Conservation (phyloP, 805 yeast species). For the Debaryomyces tyrocola region DNA sequence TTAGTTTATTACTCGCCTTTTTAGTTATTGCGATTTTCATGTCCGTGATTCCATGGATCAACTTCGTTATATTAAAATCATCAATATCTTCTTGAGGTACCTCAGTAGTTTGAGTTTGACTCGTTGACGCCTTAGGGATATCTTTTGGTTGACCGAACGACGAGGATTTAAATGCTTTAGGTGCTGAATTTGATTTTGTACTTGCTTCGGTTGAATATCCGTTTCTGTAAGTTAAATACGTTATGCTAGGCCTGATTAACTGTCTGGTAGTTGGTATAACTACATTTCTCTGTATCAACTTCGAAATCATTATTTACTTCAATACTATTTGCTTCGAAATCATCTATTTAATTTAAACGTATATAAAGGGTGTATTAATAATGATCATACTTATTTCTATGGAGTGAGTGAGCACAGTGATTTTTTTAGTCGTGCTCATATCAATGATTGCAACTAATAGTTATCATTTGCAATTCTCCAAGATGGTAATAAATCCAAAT, state of each 20-base stretch:
- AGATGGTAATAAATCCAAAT: conserved; percentile 38
- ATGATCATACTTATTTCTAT: neutral
- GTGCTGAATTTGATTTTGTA: conserved; percentile 2
- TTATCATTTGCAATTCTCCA: conserved; percentile 45
- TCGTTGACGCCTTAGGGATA: conserved; percentile 7
- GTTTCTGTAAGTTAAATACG: neutral
- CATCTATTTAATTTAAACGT: neutral
- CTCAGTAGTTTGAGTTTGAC: conserved; percentile 1
- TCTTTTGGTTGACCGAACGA: conserved; percentile 30
- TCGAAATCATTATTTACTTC: neutral
- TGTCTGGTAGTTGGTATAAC: neutral
- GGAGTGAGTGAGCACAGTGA: too few relatives aligned
- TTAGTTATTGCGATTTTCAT: conserved; percentile 47
- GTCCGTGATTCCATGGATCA: conserved; percentile 35
- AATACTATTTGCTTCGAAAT: neutral
- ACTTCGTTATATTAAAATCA: conserved; percentile 33
- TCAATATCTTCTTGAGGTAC: conserved; percentile 23
- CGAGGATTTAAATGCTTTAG: conserved; percentile 26
- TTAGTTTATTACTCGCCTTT: conserved; percentile 53
- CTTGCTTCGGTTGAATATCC: neutral
- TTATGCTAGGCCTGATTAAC: neutral
- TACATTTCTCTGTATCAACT: neutral
- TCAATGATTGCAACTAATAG: conserved; percentile 10
- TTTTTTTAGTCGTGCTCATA: conserved; percentile 2
- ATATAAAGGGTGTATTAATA: neutral